Evolutionary conservation across 345 rosid species (phyloP).

Genomic region (Draba incana): DNA sequence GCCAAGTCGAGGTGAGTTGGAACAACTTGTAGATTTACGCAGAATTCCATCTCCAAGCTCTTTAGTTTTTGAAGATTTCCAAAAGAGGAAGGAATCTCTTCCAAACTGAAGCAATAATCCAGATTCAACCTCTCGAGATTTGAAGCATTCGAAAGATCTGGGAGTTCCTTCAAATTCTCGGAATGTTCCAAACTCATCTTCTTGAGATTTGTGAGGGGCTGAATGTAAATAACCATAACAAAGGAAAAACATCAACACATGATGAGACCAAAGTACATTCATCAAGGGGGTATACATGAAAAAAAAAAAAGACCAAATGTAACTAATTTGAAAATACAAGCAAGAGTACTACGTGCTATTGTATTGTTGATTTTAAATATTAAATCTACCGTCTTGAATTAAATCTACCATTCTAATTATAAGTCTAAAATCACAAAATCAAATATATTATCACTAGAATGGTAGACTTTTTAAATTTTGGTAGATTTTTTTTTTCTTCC

Average conservation of each 20-base stretch:
- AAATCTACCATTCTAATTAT: too few relatives aligned
- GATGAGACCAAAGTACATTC: background rate
- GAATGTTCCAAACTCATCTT: constrained; percentile 14
- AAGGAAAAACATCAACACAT: background rate
- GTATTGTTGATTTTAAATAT: too few relatives aligned
- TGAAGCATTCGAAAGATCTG: constrained; percentile 38
- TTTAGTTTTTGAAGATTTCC: constrained; percentile 25
- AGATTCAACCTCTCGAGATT: constrained; percentile 28
- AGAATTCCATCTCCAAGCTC: too few relatives aligned
- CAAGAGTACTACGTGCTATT: too few relatives aligned
- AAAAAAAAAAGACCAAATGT: too few relatives aligned
- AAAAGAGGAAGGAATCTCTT: constrained; percentile 26
- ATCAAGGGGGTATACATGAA: too few relatives aligned
- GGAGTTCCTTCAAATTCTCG: constrained; percentile 18
- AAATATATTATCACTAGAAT: too few relatives aligned
- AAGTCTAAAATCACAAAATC: too few relatives aligned
- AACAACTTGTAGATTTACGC: too few relatives aligned
- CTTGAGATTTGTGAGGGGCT: constrained; percentile 34
- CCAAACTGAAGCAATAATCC: constrained; percentile 29
- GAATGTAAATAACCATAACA: background rate
- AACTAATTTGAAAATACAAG: background rate
- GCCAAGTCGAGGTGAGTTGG: background rate
- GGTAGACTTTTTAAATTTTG: too few relatives aligned
- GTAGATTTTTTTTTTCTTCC: too few relatives aligned
- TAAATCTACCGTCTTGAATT: too few relatives aligned